Conservation (phyloP, 2,329 filamentous ascomycete species). For the Botrytis cinerea region DNA sequence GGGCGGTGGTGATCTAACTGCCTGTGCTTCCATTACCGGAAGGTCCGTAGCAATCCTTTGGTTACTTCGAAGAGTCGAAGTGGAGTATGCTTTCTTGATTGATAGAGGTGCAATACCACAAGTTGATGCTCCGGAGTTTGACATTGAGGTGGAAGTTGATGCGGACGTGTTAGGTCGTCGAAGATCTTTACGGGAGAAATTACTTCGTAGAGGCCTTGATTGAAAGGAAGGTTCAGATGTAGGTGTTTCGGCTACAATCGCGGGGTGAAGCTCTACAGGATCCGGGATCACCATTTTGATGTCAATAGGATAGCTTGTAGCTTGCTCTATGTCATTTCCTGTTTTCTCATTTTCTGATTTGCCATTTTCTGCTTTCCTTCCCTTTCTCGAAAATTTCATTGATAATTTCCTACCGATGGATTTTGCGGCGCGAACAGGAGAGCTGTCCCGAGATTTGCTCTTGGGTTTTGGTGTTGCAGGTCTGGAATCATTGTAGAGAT, state of each 20-base stretch:
- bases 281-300: not conserved
- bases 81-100: not conserved
- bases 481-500: not conserved
- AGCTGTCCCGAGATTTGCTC: not conserved
- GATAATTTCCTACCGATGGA: not conserved
- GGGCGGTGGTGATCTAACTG: not conserved
- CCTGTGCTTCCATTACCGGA: not conserved
- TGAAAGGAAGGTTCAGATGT: not conserved
- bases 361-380: not conserved
- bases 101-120: not conserved
- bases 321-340: not conserved
- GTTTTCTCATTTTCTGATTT: not conserved
- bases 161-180: not conserved
- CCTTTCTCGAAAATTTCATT: not conserved
- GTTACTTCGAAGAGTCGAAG: not conserved
- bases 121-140: not conserved
- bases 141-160: not conserved
- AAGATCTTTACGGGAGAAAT: not conserved
- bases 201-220: not conserved
- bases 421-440: not conserved
- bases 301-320: not conserved
- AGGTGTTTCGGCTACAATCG: not conserved
- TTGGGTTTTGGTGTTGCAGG: not conserved
- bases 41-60: not conserved
- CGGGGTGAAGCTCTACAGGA: not conserved